Evolutionary conservation across 371 early-diverging fungal genomes (phyloP).

Genomic region (Catenaria anguillulae): DNA sequence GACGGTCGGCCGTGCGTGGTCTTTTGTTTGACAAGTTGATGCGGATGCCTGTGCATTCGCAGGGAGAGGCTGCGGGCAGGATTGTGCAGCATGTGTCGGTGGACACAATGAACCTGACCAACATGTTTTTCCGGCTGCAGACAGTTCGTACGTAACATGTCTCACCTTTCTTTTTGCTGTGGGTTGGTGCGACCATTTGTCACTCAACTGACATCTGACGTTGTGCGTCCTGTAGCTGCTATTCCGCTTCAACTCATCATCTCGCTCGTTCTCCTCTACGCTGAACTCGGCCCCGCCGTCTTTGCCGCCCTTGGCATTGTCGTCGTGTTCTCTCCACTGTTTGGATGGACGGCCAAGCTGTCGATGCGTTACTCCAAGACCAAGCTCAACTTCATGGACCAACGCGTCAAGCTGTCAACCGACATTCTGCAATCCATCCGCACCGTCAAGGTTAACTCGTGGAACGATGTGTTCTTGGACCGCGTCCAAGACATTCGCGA

Average conservation of each 20-base stretch:
- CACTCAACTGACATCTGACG: no score
- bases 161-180: no score
- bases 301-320: constrained; percentile 78
- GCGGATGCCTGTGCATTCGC: not conserved
- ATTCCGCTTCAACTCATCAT: constrained; percentile 68
- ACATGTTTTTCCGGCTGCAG: not conserved
- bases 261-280: constrained; percentile 58
- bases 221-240: no score
- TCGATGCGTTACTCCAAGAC: constrained; percentile 58
- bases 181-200: no score
- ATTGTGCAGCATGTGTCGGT: not conserved
- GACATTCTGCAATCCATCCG: constrained; percentile 86
- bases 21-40: not conserved
- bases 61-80: not conserved
- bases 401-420: constrained; percentile 55
- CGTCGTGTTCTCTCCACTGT: constrained; percentile 53
- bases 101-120: not conserved
- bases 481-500: not conserved
- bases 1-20: not conserved
- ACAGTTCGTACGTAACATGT: no score
- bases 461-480: not conserved
- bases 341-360: constrained; percentile 33
- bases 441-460: constrained; percentile 69
- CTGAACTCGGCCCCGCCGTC: constrained; percentile 63
- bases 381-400: constrained; percentile 83